Evolutionary conservation across 2,329 filamentous ascomycete species (phyloP), one percentile per base, ranked within the genome.

Genomic region (Ilyonectria mors-panacis): DNA sequence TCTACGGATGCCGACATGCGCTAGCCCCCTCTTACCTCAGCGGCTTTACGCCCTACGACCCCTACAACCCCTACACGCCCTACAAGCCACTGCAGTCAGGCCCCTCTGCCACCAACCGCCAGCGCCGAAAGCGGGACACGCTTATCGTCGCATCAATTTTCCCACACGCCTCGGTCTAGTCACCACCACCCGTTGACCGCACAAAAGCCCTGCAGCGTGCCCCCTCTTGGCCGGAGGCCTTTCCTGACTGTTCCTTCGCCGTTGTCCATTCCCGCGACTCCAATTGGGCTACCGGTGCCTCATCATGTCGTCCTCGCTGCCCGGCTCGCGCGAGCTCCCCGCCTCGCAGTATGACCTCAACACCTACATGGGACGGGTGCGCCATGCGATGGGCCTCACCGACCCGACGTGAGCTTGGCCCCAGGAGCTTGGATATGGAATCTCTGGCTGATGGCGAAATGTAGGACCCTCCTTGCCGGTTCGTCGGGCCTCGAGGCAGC

Each of bases 311-410:
- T 85, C 90, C 66, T 91, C 90, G 26, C 81, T 92, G 35, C 89
- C 89, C 55, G 90, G 90, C 66, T 83, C 83, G 76, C 92, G 95
- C 81, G 94, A 97, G 81, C 87, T 98, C 71, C 96, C 96, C 68
- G 90, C 91, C 63, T 99, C 96, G 61, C 94, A 94, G 82, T 95
- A 97, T 88, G 94, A 99, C 80, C 87, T 99, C 77, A 89, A 83
- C 79, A 98, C 95, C 53, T 99, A 99, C 84, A 96, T 93, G 93
- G 96, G 96, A 72, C 91, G 96, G 66, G 96, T 98, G 78, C 90
- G 89, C 83, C 95, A 99, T 85, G 91, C 94, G 19, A 92, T 93
- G 68, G 91, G 95, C 76, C 91, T 99, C 76, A 93, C 95, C 79
- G 96, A 99, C 86, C 96, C 96, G 74, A 96, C 95, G 95, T 98